Evolutionary conservation across 164 flowering plant species (phyloP).

Genomic region (Santalum album): DNA sequence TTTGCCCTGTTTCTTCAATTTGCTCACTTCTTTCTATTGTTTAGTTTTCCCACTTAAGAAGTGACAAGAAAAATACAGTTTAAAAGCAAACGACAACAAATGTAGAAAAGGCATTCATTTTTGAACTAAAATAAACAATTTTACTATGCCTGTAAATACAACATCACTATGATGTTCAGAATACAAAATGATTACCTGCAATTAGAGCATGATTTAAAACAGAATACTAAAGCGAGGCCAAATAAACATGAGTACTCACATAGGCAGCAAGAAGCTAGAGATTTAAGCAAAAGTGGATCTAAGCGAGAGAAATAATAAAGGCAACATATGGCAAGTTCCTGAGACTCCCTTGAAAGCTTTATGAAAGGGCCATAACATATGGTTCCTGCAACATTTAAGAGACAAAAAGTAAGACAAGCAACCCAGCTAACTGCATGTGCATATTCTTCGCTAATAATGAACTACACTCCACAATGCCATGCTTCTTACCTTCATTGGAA

Average conservation of each 20-base stretch:
- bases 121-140: too few relatives aligned
- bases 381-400: constrained; percentile 36
- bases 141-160: too few relatives aligned
- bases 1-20: too few relatives aligned
- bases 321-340: constrained; percentile 70
- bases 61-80: too few relatives aligned
- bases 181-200: too few relatives aligned
- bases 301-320: constrained; percentile 62
- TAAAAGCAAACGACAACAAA: too few relatives aligned
- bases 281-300: constrained; percentile 41
- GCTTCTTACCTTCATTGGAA: constrained; percentile 26
- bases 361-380: constrained; percentile 60
- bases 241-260: constrained; percentile 36
- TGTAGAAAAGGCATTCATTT: too few relatives aligned
- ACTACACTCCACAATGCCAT: background rate
- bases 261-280: constrained; percentile 63
- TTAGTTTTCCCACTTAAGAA: too few relatives aligned
- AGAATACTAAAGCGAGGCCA: too few relatives aligned
- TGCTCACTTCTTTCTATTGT: too few relatives aligned
- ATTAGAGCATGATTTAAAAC: too few relatives aligned
- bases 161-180: too few relatives aligned
- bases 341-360: constrained; percentile 57
- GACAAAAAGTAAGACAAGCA: constrained; percentile 1
- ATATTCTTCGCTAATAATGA: background rate
- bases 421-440: background rate